Base-by-base conservation (phyloP, 495 filamentous ascomycete genomes). In the Tuber microsphaerosporum region DNA sequence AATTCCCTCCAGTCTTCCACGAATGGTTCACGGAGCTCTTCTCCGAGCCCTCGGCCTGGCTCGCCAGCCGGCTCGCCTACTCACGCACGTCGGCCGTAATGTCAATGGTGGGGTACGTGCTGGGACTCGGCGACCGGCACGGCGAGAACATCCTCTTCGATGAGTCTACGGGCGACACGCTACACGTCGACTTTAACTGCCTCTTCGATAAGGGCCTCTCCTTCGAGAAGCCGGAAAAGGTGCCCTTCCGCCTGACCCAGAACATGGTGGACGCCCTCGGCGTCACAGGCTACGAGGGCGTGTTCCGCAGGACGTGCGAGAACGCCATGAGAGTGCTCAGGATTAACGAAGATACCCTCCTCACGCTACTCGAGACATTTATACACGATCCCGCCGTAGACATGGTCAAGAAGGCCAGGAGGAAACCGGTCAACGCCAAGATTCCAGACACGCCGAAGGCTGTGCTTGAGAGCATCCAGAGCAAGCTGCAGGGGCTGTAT, bases 141-240 rank as follows among this genome's bases (percentile, higher is more conserved):
- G 94, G 94, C 73, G 95, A 98, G 84, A 99, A 99, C 83, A 92
- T 99, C 71, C 88, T 97, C 46, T 92, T 98, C 71, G 94, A 98
- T 83, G 93, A 97, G 87, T 90, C 91, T 48, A 96, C 93, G 76
- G 95, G 96, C 69, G 96, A 97, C 73, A 90, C 96, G 39, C 90
- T 98, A 81, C 95, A 99, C 84, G 95, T 99, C 71, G 95, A 99
- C 85, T 99, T 99, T 88, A 99, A 99, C 85, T 99, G 95, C 85
- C 91, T 99, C 34, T 99, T 99, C 84, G 96, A 99, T 86, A 99
- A 98, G 85, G 95, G 96, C 16, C 89, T 94, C 75, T 97, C 94
- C 0, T 98, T 99, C 80, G 92, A 93, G 75, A 94, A 94, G 85
- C 94, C 95, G 0, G 95, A 99, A 83, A 86, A 91, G 70, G 95